Conservation (phyloP, 495 filamentous ascomycete species). For the Xylaria curta region DNA sequence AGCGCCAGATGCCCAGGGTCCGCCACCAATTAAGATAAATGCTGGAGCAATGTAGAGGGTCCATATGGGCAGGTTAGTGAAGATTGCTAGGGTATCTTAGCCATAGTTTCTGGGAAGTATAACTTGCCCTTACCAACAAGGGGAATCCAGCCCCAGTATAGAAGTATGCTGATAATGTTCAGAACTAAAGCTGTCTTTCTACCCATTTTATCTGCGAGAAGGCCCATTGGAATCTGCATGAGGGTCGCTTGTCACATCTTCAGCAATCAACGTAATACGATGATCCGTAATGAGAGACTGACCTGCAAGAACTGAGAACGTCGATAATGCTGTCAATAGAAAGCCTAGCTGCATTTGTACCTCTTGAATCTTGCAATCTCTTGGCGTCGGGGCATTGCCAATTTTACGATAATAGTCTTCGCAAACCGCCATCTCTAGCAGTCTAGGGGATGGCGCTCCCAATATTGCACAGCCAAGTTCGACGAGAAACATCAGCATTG, state of each 20-base stretch:
- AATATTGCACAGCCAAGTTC: slow-evolving; percentile 11
- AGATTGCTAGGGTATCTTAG: slow-evolving; percentile 9
- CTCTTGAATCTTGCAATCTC: slow-evolving; percentile 15
- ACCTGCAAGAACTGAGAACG: slow-evolving; percentile 17
- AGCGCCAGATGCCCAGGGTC: slow-evolving; percentile 18
- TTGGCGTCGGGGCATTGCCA: not conserved
- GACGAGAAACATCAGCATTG: slow-evolving; percentile 13
- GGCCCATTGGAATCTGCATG: slow-evolving; percentile 19
- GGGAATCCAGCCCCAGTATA: slow-evolving; percentile 23
- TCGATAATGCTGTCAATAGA: slow-evolving; percentile 6
- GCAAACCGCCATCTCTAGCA: slow-evolving; percentile 13
- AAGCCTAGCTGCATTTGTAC: not conserved
- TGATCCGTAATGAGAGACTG: not conserved
- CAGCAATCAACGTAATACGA: not conserved
- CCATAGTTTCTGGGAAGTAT: not conserved
- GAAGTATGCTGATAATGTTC: slow-evolving; percentile 11
- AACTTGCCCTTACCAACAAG: not conserved
- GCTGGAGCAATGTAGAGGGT: slow-evolving; percentile 9
- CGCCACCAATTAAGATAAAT: slow-evolving; percentile 10
- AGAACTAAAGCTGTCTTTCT: not conserved
- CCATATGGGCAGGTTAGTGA: slow-evolving; percentile 2
- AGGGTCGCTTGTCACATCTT: not conserved
- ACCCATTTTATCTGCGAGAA: slow-evolving; percentile 15
- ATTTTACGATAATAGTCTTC: slow-evolving; percentile 7
- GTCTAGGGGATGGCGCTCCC: slow-evolving; percentile 13